phyloP scores from a whole-genome alignment of 2,329 filamentous ascomycete genomes.

The Ophiosphaerella herpotricha region DNA sequence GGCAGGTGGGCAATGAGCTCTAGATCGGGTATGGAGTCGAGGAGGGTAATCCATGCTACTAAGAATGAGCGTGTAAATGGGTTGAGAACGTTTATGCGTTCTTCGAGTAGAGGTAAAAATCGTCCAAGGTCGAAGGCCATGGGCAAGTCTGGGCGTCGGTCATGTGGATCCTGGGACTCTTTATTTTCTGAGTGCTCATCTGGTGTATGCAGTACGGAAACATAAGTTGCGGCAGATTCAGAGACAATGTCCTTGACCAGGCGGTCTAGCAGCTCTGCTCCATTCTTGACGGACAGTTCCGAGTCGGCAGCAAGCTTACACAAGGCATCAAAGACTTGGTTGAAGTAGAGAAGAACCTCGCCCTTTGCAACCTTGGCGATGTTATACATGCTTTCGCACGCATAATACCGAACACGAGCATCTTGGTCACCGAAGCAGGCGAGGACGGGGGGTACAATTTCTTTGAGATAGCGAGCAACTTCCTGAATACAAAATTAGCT shows the following conservation, averaged over 20 bases:
- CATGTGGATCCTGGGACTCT: conserved; percentile 20
- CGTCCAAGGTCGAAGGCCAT: conserved; percentile 89
- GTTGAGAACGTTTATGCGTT: conserved; percentile 91
- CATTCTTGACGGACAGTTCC: conserved; percentile 96
- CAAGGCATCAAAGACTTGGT: conserved; percentile 95
- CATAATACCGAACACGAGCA: conserved; percentile 95
- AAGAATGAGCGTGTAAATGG: conserved; percentile 94
- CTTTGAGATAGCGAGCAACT: conserved; percentile 85
- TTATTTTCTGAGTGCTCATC: conserved; percentile 57
- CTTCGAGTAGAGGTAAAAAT: conserved; percentile 92
- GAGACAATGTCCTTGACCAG: conserved; percentile 96
- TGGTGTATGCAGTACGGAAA: conserved; percentile 78
- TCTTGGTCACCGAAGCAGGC: conserved; percentile 98
- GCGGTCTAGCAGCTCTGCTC: conserved; percentile 90
- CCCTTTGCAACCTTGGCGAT: conserved; percentile 99
- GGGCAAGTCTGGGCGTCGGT: conserved; percentile 55
- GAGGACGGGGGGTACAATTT: conserved; percentile 93
- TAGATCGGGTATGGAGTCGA: conserved; percentile 95
- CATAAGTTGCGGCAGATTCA: conserved; percentile 91
- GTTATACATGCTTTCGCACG: conserved; percentile 99
- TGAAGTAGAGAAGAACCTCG: conserved; percentile 96
- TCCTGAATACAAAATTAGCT: conserved; percentile 61
- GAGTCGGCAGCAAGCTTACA: conserved; percentile 98
- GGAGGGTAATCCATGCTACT: conserved; percentile 91
- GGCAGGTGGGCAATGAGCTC: conserved; percentile 93